phyloP scores from a whole-genome alignment of 2,329 filamentous ascomycete species.

The Talaromyces verruculosus region DNA sequence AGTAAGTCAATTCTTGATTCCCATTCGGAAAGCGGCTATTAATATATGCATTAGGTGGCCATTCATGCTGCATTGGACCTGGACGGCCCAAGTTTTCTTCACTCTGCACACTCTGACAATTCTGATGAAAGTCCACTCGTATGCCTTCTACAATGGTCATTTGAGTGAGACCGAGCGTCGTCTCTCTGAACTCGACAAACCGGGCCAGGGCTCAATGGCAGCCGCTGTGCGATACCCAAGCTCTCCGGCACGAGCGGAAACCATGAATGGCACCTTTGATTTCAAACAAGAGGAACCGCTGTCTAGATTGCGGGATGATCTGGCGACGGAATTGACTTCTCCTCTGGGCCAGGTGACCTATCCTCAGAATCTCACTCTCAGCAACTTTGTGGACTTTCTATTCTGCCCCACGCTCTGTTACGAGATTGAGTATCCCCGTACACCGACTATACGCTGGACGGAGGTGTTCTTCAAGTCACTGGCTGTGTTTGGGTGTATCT shows the following conservation, averaged over 20 bases:
- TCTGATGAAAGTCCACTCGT: conserved; percentile 99
- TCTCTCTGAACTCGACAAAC: conserved; percentile 76
- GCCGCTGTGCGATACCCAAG: conserved; percentile 76
- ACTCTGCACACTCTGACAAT: conserved; percentile 86
- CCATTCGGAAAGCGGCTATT: background rate
- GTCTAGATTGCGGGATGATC: conserved; percentile 72
- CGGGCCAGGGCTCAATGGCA: conserved; percentile 54
- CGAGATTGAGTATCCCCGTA: conserved; percentile 92
- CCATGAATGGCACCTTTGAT: conserved; percentile 33
- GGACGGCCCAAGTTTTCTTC: conserved; percentile 96
- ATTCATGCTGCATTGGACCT: conserved; percentile 85
- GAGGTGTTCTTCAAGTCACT: conserved; percentile 81
- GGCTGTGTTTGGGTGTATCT: conserved; percentile 94
- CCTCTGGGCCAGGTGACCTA: conserved; percentile 88
- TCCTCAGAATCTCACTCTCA: conserved; percentile 78
- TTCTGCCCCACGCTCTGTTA: conserved; percentile 96
- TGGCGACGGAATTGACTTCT: conserved; percentile 87
- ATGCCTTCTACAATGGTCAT: conserved; percentile 97
- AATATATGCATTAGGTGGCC: conserved; percentile 57
- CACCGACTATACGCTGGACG: conserved; percentile 69
- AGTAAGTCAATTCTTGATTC: conserved; percentile 42
- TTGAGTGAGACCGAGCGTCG: conserved; percentile 82
- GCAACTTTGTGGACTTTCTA: conserved; percentile 82
- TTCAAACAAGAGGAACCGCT: conserved; percentile 55
- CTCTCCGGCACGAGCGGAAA: conserved; percentile 39